Percentiles rank a stretch among this genome's conserved stretches.
phyloP scores from a whole-genome alignment of 2,329 filamentous ascomycete species.

The Podosphaera xanthii region DNA sequence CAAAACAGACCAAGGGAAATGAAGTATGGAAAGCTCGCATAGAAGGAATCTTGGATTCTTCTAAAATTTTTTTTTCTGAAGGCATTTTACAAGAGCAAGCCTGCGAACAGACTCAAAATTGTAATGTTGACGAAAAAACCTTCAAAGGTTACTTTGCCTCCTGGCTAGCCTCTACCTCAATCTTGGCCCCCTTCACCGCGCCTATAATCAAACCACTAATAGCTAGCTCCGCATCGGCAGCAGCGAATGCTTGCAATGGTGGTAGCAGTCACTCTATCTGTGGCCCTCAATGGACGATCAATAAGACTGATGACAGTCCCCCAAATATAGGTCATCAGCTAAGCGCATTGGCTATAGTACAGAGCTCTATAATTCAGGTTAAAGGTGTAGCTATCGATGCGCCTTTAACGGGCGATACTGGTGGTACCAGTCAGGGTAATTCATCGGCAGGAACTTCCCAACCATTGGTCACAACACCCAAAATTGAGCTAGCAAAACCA shows the following conservation, averaged over 20 bases:
- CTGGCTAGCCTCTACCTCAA: constrained; percentile 37
- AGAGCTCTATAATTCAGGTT: constrained; percentile 35
- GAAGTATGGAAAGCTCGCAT: constrained; percentile 33
- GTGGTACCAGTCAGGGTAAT: constrained; percentile 30
- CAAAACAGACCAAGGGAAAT: constrained; percentile 19
- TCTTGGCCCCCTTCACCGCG: constrained; percentile 38
- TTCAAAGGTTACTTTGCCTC: constrained; percentile 43
- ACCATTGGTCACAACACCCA: neutral
- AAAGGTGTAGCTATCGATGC: constrained; percentile 8
- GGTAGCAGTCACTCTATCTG: constrained; percentile 29
- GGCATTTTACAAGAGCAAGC: constrained; percentile 39
- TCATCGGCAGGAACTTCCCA: constrained; percentile 8
- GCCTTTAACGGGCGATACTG: constrained; percentile 26
- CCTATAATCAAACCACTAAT: constrained; percentile 30
- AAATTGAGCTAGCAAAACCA: constrained; percentile 15
- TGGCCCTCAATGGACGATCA: constrained; percentile 34
- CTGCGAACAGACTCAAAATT: constrained; percentile 36
- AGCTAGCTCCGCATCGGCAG: constrained; percentile 30
- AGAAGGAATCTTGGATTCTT: constrained; percentile 29
- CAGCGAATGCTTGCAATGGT: constrained; percentile 32
- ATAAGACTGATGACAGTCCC: constrained; percentile 31
- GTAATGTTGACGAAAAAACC: constrained; percentile 36
- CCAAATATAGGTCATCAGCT: constrained; percentile 49
- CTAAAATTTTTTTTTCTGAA: constrained; percentile 28
- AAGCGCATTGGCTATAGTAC: constrained; percentile 41